Conservation (phyloP, 2,329 filamentous ascomycete genomes). For the Aspergillus nomiae region DNA sequence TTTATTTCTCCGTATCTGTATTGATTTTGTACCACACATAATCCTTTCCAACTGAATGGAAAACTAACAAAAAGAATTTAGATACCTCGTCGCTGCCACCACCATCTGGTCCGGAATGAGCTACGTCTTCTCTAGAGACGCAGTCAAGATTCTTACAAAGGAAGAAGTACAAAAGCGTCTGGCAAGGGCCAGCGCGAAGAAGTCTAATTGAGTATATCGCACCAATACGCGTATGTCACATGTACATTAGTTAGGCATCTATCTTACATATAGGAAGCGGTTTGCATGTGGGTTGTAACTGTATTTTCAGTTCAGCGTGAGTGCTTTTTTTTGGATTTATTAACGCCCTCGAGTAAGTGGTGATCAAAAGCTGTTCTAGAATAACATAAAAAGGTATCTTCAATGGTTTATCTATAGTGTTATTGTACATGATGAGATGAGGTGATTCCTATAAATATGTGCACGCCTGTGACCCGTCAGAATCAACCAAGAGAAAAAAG, state of each 20-base stretch:
- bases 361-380: background rate
- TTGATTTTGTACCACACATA: too few relatives aligned
- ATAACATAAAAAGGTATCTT: background rate
- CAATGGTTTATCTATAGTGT: background rate
- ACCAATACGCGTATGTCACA: background rate
- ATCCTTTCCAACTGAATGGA: background rate
- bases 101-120: slow-evolving; percentile 93
- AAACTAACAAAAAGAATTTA: slow-evolving; percentile 42
- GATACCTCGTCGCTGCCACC: slow-evolving; percentile 82
- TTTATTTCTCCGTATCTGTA: too few relatives aligned
- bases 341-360: background rate
- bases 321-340: background rate
- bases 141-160: slow-evolving; percentile 76
- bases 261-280: background rate
- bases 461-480: background rate
- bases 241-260: background rate
- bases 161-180: slow-evolving; percentile 42
- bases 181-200: slow-evolving; percentile 31
- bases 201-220: slow-evolving; percentile 13
- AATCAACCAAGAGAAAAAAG: background rate
- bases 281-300: background rate
- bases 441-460: background rate
- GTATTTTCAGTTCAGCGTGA: background rate
- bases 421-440: background rate
- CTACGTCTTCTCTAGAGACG: slow-evolving; percentile 88